Base-by-base conservation (phyloP, 2,329 filamentous ascomycete genomes). In the Sclerotinia subarctica region DNA sequence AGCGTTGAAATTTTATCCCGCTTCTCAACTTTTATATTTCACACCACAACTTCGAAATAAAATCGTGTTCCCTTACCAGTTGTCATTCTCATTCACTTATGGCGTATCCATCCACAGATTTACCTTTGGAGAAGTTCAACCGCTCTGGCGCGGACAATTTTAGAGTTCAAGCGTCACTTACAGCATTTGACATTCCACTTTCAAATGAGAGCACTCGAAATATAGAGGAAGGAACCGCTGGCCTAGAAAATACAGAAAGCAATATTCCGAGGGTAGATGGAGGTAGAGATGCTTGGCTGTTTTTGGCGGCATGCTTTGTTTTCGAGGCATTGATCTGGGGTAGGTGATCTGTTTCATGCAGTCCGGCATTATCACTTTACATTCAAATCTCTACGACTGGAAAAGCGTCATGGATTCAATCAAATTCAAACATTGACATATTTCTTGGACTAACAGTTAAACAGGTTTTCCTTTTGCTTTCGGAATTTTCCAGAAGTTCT, bases 271-370 rank as follows among this genome's bases (percentile, higher is more conserved):
- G 77, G n/a, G 79, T 79, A 3, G 84, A 86, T 73, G 75, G 78
- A 17, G 84, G 84, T 1, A 82, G 78, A 73, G 79, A 81, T 64
- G 84, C 85, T 5, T 85, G 82, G 81, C 69, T 84, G 1, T 83
- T 85, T 64, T 75, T 86, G 19, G 77, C 78, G 17, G 80, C 79
- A 2, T 83, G 82, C 72, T 85, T 84, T 71, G 75, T 85, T 59
- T 78, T 86, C 15, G 84, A 88, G 69, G 79, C 82, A 32, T 76
- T 85, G 24, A 79, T 85, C 35, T 87, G 83, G 84, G 83, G 83
- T 83, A 71, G 70, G 77, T 70, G 17, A 68, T 38, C 3, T 19
- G 8, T 46, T n/a, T 8, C 59, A 35, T 10, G 7, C 6, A 44
- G 3, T 11, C 21, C 42, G 5, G 13, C 42, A 7, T 8, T 11